Evolutionary conservation across 2,329 filamentous ascomycete genomes (phyloP), one percentile per base, ranked within the genome.

Genomic region (Pseudophaeomoniella oleicola): DNA sequence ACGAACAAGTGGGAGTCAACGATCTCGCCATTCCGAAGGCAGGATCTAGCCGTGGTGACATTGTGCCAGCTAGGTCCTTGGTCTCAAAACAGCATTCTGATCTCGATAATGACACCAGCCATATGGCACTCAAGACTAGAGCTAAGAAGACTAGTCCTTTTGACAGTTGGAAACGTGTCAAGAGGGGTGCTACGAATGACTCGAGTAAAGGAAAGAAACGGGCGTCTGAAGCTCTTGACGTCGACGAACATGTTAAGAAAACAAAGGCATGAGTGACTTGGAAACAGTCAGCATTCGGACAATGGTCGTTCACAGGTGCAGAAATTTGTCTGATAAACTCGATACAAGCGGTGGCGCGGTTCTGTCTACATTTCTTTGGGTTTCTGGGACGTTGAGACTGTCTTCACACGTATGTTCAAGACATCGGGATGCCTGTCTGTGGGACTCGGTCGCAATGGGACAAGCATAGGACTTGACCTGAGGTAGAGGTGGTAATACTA

Each of bases 151-250:
- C 12, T 5, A 48, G 46, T 38, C 47, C 47, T 2, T 50, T 50
- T 30, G 47, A 50, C 34, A 36, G 42, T 3, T 50, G 47, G 47
- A 45, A 40, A 14, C 40, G 47, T 18, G 39, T 47, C 34, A 48
- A 47, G 36, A 30, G 36, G 15, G 43, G 41, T 3, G 22, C 35
- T 27, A 12, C 31, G 19, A 32, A 30, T 18, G 31, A 39, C n/a
- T 17, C 27, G 22, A 16, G 33, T 5, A 33, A 37, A 35, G 36
- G 36, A 14, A 78, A 76, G 53, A 77, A 76, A 19, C 32, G 32
- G 13, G 16, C 10, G 9, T 19, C 17, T 6, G 32, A 34, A 9
- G 14, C n/a, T 16, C 12, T 17, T 13, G 32, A 13, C 9, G 32
- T 9, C 19, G 32, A 34, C n/a, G 6, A 27, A 27, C n/a, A 9